Base-by-base conservation (phyloP, 148 eudicot species). In the Chenopodium formosanum region DNA sequence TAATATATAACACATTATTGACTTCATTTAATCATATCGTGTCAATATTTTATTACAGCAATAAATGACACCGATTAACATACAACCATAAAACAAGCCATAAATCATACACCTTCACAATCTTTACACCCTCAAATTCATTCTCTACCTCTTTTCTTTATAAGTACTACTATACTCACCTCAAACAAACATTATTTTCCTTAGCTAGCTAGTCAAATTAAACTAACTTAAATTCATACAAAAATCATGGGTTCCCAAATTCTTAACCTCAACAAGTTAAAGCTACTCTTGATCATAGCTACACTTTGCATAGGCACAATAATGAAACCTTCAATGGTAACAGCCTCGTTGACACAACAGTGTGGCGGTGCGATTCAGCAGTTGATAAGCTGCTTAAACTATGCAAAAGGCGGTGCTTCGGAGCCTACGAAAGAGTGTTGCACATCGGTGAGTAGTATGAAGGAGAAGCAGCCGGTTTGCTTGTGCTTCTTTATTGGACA, bases 371-470 rank as follows among this genome's bases (percentile, higher is more conserved):
- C 85, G 46, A 75, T 92, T 14, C 47, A 70, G 31, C 83, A 87
- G 85, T 82, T 94, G 83, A 40, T 67, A 32, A 66, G 76, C 22
- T 94, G 98, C 82, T 69, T 94, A 23, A 68, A 68, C 16, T 94
- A 58, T 34, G 94, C 89, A 19, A 80, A 92, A 9, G 94, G 88
- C 20, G 87, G 81, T 83, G 85, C 84, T 67, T 47, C 65, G 23
- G 56, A 32, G 50, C 98, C 98, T 3, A 81, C 79, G 0, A 79
- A 83, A 31, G 87, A 85, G 22, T 94, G 98, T 76, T 94, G 98
- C 72, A 76, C 7, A 1, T 79, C 88, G 25, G 91, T 89, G 71
- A 73, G 74, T 29, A 80, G 74, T 0, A 82, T 91, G 32, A 93
- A 83, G 86, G 86, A 82, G 3, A 79, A 75, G 0, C 78, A 94